Evolutionary conservation across 2,329 filamentous ascomycete genomes (phyloP).

Genomic region (Dactylellina haptotyla): DNA sequence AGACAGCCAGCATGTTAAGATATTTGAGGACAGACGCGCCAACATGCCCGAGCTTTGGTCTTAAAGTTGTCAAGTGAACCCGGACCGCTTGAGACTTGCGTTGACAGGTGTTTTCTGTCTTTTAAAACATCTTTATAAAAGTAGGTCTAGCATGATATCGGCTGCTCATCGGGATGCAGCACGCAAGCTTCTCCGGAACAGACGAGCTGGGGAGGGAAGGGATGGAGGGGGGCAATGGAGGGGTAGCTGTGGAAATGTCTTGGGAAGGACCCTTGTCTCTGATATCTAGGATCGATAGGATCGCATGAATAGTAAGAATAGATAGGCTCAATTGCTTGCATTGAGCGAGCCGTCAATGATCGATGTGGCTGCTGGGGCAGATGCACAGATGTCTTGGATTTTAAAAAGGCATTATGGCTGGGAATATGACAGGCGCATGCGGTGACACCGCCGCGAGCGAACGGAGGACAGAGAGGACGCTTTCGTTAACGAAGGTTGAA

Average conservation of each 20-base stretch:
- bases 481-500: no score
- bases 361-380: conserved; percentile 27
- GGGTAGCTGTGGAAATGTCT: no score
- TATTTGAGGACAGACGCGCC: conserved; percentile 8
- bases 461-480: conserved; percentile 11
- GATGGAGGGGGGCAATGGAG: no score
- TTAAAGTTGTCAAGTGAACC: conserved; percentile 28
- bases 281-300: conserved; percentile 22
- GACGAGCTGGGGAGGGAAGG: not conserved
- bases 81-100: not conserved
- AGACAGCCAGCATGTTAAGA: conserved; percentile 36
- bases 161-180: conserved; percentile 9
- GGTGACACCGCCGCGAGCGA: conserved; percentile 44
- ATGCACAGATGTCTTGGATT: conserved; percentile 7
- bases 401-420: conserved; percentile 6
- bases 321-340: conserved; percentile 5
- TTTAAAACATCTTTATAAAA: not conserved
- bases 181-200: not conserved
- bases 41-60: conserved; percentile 25
- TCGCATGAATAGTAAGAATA: conserved; percentile 26
- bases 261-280: conserved; percentile 15
- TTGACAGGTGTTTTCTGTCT: not conserved
- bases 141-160: conserved; percentile 21
- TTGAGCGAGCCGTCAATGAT: conserved; percentile 25
- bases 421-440: conserved; percentile 46